Evolutionary conservation across 768 basidiomycete genomes (phyloP), one percentile per base, ranked within the genome.

Genomic region (Phylloporus rhodoxanthus): DNA sequence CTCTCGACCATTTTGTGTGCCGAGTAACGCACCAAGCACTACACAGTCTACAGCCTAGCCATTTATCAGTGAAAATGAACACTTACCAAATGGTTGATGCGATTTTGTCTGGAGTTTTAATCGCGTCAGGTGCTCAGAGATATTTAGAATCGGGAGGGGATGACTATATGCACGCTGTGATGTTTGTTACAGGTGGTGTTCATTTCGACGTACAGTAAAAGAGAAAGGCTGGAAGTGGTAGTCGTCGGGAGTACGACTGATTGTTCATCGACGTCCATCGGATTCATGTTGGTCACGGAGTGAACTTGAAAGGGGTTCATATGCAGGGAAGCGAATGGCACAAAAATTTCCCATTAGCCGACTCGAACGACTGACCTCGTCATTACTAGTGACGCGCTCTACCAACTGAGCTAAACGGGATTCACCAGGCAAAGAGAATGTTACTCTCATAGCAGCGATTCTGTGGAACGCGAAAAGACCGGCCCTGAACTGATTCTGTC

Each of bases 1-100:
- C 60, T 97, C 91, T 52, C 94, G 82, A 19, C 94, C 94, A 59
- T 81, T 85, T 67, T 97, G 93, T 2, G 90, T 93, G 11, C 96
- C 96, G 26, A 99, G 80, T 4, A 99, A 75, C 13, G 91, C 95
- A 10, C 96, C 96, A 48, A 96, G 72, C 40, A 96, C 96, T 97
- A 56, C 33, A n/a, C 21, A 10, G 33, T 55, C 7, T 36, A 10
- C 4, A 26, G 11, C 34, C 34, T 53, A 28, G 30, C 15, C 32
- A 36, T 17, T 30, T 20, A 13, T 43, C 20, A 20, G 51, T 21
- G 3, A 43, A 46, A 25, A 43, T 47, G 29, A 38, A 25, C 34
- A 57, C 76, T 30, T 57, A 87, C 89, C 81, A 52, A 90, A 87
- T 4, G 87, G 87, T 43, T 73, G 66, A 43, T 68, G 64, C 15